Evolutionary conservation across 2,329 filamentous ascomycete species (phyloP), one percentile per base, ranked within the genome.

Genomic region (Claviceps humidiphila): DNA sequence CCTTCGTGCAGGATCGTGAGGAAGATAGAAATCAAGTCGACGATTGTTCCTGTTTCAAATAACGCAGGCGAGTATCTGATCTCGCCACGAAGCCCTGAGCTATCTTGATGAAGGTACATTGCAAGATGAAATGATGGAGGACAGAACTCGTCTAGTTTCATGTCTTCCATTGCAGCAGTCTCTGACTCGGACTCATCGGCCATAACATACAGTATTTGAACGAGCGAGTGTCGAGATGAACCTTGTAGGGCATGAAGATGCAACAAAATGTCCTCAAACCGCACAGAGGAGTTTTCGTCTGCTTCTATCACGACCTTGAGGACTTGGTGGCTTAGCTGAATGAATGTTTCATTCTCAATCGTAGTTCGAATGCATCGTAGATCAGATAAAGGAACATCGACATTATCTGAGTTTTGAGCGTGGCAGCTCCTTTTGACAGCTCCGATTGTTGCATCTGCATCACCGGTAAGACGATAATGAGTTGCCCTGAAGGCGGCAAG

Each of bases 371-470:
- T 58, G n/a, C 60, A 62, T 42, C 63, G 62, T 0, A 57, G 52
- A 30, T 62, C 62, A 38, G 60, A 59, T 14, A 63, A 61, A 53
- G 58, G 59, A 1, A 57, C 61, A 6, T 61, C 56, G 1, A 60
- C 54, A n/a, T 58, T 43, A 20, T 38, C 38, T 9, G 17, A 24
- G 17, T 17, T 26, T 5, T 17, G 26, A 1, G 54, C 40, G 7
- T 59, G 50, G 0, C 60, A 55, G 11, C 59, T 61, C 1, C 59
- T 56, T 2, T 56, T 59, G 0, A 55, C 53, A 2, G 49, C 54
- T 0, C 61, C 62, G 3, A 64, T 55, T 0, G 54, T 56, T 59
- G 60, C 57, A 47, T 64, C 62, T 5, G 54, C 53, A 5, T 20
- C 41, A 0, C 58, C 60, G 0, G 60, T 64, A 1, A 64, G 56